Evolutionary conservation across 2,329 filamentous ascomycete species (phyloP).

Genomic region (Talaromyces albobiverticillius): DNA sequence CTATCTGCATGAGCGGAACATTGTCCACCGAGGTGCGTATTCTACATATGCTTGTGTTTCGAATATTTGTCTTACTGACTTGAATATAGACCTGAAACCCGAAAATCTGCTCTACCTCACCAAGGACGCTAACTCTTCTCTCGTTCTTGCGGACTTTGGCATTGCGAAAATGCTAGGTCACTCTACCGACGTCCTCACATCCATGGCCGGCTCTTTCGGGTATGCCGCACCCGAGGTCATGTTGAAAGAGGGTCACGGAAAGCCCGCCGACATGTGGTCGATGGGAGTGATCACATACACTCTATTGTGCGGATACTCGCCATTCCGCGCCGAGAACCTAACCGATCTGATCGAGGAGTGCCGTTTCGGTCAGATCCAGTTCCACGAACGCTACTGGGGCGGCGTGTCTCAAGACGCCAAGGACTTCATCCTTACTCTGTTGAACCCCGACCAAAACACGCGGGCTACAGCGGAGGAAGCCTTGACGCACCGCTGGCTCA

Average conservation of each 20-base stretch:
- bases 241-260: conserved; percentile 95
- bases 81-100: conserved; percentile 80
- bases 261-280: conserved; percentile 99
- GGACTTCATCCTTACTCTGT: conserved; percentile 79
- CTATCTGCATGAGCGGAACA: conserved; percentile 90
- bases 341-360: conserved; percentile 94
- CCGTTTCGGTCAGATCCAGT: conserved; percentile 76
- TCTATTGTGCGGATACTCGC: conserved; percentile 94
- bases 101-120: conserved; percentile 96
- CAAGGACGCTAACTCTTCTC: conserved; percentile 69
- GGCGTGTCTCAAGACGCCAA: conserved; percentile 95
- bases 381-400: conserved; percentile 98
- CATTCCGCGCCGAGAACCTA: conserved; percentile 92
- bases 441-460: conserved; percentile 73
- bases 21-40: conserved; percentile 82
- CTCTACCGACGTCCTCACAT: conserved; percentile 87
- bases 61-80: conserved; percentile 10
- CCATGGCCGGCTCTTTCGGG: conserved; percentile 97
- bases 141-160: conserved; percentile 95
- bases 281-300: conserved; percentile 99
- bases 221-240: conserved; percentile 98
- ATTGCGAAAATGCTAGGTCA: conserved; percentile 97
- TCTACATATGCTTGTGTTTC: background rate
- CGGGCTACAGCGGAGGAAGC: conserved; percentile 79
- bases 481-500: conserved; percentile 82